These are phyloP conservation scores for Acacia pycnantha DNA, from an alignment of 331 rosid species.

Conservation along the genomic window DNA sequence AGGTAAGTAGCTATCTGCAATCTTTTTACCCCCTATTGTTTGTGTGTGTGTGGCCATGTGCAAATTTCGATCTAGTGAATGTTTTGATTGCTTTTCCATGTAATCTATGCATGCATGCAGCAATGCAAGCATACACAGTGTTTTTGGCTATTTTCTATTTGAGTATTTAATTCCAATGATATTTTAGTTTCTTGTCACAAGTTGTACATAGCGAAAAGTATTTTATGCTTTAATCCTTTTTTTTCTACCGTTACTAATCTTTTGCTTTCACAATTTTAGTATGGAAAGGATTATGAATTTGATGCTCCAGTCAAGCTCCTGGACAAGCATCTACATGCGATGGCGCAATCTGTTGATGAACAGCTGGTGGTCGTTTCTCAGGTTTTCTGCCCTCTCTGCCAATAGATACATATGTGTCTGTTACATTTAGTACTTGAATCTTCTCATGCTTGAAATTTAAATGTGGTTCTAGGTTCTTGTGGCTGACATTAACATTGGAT, in stretches of 20 bases:
- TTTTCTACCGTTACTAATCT: background rate
- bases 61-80: background rate
- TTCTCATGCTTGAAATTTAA: constrained; percentile 13
- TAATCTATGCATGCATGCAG: background rate
- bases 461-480: constrained; percentile 56
- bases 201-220: background rate
- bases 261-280: constrained; percentile 40
- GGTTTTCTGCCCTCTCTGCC: constrained; percentile 32
- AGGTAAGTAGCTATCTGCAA: constrained; percentile 41
- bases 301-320: constrained; percentile 69
- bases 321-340: constrained; percentile 70
- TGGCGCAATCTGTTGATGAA: constrained; percentile 67
- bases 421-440: background rate
- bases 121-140: background rate
- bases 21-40: background rate
- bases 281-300: constrained; percentile 69
- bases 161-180: constrained; percentile 7
- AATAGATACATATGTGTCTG: background rate
- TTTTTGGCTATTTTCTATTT: constrained; percentile 1
- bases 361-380: constrained; percentile 70
- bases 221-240: background rate
- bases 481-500: constrained; percentile 71
- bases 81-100: constrained; percentile 11
- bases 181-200: constrained; percentile 14
- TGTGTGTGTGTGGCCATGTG: background rate